A percentile compares a stretch with the other conserved stretches of the same genome.
These are phyloP conservation scores for Phyllostachys edulis DNA, from an alignment of 176 grass and related monocot species.

Conservation along the genomic window DNA sequence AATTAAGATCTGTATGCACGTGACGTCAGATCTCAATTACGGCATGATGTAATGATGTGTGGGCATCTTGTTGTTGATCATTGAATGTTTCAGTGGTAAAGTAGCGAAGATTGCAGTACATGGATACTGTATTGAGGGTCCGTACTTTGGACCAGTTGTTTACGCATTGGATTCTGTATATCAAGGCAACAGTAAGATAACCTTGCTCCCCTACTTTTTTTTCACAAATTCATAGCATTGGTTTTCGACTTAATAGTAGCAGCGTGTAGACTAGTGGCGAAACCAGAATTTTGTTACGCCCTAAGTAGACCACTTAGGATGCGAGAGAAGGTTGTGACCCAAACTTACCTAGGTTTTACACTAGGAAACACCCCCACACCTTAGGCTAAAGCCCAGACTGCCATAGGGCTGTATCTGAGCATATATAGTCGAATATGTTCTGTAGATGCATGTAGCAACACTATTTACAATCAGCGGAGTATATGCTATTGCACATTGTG, in stretches of 20 bases:
- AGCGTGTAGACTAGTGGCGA: too few species aligned
- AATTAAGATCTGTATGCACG: not conserved
- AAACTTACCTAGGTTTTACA: too few species aligned
- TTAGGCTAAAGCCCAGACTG: too few species aligned
- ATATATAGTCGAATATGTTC: not conserved
- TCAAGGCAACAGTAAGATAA: not conserved
- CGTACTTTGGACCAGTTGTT: not conserved
- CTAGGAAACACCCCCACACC: too few species aligned
- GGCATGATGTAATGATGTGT: not conserved
- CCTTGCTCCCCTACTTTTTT: not conserved
- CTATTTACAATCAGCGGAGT: not conserved
- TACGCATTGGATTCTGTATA: not conserved
- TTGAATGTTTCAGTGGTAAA: not conserved
- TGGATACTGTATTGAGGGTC: not conserved
- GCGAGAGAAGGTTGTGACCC: too few species aligned
- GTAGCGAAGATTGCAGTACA: not conserved
- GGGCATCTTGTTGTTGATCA: not conserved
- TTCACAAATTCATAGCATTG: not conserved
- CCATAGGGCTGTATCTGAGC: too few species aligned
- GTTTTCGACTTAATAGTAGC: not conserved
- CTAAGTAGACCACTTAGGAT: too few species aligned
- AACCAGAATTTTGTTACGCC: too few species aligned
- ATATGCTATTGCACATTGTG: not conserved
- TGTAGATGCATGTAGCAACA: not conserved
- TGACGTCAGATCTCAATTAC: not conserved